Percentiles rank a stretch among this genome's conserved stretches.
phyloP scores from a whole-genome alignment of 1,139 yeast species.

The Candida tropicalis region DNA sequence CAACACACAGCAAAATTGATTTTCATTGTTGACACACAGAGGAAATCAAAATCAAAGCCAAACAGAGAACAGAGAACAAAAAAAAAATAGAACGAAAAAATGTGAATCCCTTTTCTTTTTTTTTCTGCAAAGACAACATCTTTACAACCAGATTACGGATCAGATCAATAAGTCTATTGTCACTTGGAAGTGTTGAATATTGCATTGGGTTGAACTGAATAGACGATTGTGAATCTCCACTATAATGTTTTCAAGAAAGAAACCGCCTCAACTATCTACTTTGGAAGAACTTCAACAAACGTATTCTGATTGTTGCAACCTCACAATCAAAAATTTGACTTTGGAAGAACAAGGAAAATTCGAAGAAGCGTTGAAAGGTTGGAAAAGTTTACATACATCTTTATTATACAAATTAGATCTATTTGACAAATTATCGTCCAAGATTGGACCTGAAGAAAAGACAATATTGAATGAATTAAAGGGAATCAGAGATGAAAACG shows the following conservation, averaged over 20 bases:
- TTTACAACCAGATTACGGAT: too few species aligned
- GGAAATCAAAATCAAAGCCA: not conserved
- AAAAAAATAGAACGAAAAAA: too few species aligned
- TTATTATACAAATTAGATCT: constrained; percentile 57
- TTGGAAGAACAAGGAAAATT: constrained; percentile 57
- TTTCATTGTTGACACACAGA: too few species aligned
- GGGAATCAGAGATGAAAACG: constrained; percentile 55
- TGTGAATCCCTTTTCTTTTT: too few species aligned
- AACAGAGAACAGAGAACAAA: not conserved
- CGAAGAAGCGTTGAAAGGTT: constrained; percentile 65
- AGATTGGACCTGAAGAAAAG: constrained; percentile 44
- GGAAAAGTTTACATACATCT: constrained; percentile 69
- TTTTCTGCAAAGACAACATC: too few species aligned
- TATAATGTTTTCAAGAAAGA: constrained; percentile 51
- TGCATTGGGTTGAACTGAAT: too few species aligned
- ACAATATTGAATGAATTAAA: constrained; percentile 47
- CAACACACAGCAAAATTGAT: not conserved
- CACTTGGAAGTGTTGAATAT: too few species aligned
- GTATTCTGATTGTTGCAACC: constrained; percentile 62
- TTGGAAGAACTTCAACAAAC: constrained; percentile 61
- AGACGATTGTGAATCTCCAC: too few species aligned
- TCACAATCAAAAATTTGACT: constrained; percentile 56
- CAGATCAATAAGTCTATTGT: too few species aligned
- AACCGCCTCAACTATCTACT: constrained; percentile 54
- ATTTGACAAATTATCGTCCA: constrained; percentile 47